phyloP scores from a whole-genome alignment of 2,329 filamentous ascomycete species.

The Hirsutella rhossiliensis region DNA sequence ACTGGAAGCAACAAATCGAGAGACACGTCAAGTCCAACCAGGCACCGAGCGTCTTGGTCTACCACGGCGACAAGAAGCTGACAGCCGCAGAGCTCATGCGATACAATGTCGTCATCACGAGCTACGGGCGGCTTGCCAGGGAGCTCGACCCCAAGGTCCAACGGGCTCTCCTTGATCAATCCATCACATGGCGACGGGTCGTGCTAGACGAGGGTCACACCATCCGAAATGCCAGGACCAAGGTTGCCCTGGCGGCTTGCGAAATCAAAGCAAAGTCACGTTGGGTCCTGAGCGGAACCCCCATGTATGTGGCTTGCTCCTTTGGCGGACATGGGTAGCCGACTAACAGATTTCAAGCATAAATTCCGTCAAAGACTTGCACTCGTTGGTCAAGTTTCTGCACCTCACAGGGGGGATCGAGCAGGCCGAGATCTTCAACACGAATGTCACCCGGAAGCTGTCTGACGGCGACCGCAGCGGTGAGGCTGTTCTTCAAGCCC shows the following conservation, averaged over 20 bases:
- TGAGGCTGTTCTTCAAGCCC: conserved; percentile 54
- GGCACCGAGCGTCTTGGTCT: conserved; percentile 55
- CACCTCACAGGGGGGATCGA: conserved; percentile 65
- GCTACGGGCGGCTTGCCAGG: conserved; percentile 62
- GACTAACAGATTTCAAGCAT: conserved; percentile 32
- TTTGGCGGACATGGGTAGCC: neutral
- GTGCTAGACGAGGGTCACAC: conserved; percentile 77
- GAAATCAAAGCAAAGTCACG: conserved; percentile 56
- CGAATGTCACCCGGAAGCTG: conserved; percentile 49
- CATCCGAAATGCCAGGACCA: conserved; percentile 67
- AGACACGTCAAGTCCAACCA: conserved; percentile 56
- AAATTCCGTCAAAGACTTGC: conserved; percentile 71
- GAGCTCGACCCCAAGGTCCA: conserved; percentile 42
- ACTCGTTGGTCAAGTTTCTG: conserved; percentile 68
- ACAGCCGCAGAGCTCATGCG: conserved; percentile 44
- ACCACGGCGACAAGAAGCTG: conserved; percentile 55
- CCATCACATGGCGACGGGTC: conserved; percentile 60
- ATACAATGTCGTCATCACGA: conserved; percentile 72
- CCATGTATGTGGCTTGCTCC: conserved; percentile 44
- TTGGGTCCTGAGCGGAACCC: conserved; percentile 73
- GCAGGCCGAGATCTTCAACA: conserved; percentile 60
- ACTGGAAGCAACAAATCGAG: conserved; percentile 73
- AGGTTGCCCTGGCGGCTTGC: conserved; percentile 56
- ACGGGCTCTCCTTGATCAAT: conserved; percentile 22
- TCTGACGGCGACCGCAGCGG: conserved; percentile 42